Evolutionary conservation across 2,329 filamentous ascomycete genomes (phyloP).

Genomic region (Fusarium liriodendri): DNA sequence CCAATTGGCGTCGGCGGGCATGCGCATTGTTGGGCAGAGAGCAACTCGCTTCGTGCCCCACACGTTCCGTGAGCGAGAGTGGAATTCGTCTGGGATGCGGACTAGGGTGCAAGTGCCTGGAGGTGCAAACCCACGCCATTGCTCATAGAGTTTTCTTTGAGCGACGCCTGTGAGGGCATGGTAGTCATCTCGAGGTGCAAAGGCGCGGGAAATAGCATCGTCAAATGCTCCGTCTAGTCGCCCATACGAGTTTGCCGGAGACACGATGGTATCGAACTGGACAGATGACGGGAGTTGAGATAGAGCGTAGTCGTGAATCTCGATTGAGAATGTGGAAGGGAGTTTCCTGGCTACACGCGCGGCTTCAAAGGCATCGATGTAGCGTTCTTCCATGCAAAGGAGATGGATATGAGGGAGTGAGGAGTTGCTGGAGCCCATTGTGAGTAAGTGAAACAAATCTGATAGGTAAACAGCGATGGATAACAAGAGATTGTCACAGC

Average conservation of each 20-base stretch:
- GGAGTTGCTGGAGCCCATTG: constrained; percentile 1
- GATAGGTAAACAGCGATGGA: background rate
- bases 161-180: constrained; percentile 58
- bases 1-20: constrained; percentile 57
- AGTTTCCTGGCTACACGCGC: constrained; percentile 39
- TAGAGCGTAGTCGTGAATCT: constrained; percentile 54
- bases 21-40: constrained; percentile 65
- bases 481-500: no score
- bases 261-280: constrained; percentile 61
- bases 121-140: constrained; percentile 62
- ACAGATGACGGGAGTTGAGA: constrained; percentile 48
- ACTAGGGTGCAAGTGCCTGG: constrained; percentile 63
- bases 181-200: constrained; percentile 58
- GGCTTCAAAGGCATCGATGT: constrained; percentile 19
- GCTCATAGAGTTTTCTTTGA: constrained; percentile 57
- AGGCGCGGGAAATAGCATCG: constrained; percentile 61
- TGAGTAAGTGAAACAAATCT: background rate
- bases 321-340: constrained; percentile 43
- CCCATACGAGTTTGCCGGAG: constrained; percentile 65
- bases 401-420: constrained; percentile 27
- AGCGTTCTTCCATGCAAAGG: constrained; percentile 30
- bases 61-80: constrained; percentile 46
- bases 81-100: constrained; percentile 53
- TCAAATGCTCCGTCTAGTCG: constrained; percentile 66
- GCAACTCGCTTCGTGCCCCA: constrained; percentile 58